Conservation (phyloP, 129 eudicot genomes). For the Cynara cardunculus region DNA sequence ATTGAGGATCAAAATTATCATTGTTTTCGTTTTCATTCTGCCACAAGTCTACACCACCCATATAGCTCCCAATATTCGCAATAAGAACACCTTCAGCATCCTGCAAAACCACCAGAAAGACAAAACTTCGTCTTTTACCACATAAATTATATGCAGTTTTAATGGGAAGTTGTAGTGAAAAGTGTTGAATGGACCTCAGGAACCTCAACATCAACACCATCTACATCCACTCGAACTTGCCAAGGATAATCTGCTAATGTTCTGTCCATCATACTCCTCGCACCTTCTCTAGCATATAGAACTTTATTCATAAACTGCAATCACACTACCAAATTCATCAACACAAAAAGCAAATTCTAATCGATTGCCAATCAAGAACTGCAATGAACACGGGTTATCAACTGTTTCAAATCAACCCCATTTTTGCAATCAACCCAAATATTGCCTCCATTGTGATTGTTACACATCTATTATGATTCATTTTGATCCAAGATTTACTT, state of each 20-base stretch:
- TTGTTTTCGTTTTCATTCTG: slow-evolving; percentile 79
- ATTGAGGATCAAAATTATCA: slow-evolving; percentile 72
- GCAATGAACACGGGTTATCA: neutral
- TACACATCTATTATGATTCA: neutral
- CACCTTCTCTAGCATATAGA: slow-evolving; percentile 89
- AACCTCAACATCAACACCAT: slow-evolving; percentile 64
- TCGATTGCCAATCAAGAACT: neutral
- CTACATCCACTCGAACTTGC: slow-evolving; percentile 88
- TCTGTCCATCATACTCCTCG: slow-evolving; percentile 82
- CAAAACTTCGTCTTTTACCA: neutral
- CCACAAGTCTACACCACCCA: slow-evolving; percentile 98
- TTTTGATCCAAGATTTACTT: neutral
- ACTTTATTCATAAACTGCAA: slow-evolving; percentile 79
- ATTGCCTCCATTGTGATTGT: neutral
- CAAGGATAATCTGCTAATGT: slow-evolving; percentile 86
- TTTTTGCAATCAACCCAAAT: no score
- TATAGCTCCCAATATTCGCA: slow-evolving; percentile 84
- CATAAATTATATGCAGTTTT: neutral
- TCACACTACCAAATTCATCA: neutral
- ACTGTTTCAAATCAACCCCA: no score
- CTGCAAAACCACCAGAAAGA: slow-evolving; percentile 27
- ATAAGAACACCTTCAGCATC: slow-evolving; percentile 86
- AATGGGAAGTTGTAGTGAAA: neutral
- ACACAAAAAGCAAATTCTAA: neutral
- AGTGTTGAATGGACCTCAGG: slow-evolving; percentile 50